Evolutionary conservation across 345 rosid genomes (phyloP).

Genomic region (Eucalyptus tenuipes): DNA sequence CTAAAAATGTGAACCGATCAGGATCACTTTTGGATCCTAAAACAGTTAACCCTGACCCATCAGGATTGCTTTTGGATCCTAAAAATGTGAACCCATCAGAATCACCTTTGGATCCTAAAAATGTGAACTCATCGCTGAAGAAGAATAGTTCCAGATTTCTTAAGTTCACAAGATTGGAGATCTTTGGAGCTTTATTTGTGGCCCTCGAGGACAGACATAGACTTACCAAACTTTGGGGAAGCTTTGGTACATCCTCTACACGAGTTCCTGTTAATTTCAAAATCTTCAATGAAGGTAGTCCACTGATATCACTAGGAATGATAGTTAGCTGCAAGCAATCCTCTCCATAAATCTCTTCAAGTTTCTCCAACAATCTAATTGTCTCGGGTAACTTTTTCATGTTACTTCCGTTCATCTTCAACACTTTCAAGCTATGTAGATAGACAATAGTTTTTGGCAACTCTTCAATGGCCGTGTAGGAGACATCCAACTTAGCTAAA

Average conservation of each 20-base stretch:
- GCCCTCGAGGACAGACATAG: not conserved
- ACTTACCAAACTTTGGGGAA: not conserved
- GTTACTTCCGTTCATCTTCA: not conserved
- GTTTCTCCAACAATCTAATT: not conserved
- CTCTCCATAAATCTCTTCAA: not conserved
- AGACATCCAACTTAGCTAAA: not conserved
- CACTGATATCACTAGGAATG: not conserved
- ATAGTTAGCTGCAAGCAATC: not conserved
- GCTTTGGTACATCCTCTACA: not conserved
- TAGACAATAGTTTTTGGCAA: not conserved
- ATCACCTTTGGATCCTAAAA: too few species aligned
- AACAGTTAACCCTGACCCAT: too few species aligned
- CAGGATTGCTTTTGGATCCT: too few species aligned
- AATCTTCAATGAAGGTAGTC: not conserved
- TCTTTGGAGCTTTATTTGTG: not conserved
- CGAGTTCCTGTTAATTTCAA: fast-evolving
- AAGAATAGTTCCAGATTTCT: not conserved
- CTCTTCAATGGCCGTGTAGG: not conserved
- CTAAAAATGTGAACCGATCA: too few species aligned
- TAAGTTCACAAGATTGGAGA: not conserved
- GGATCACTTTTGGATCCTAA: too few species aligned
- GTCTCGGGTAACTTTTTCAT: not conserved
- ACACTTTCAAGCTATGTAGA: not conserved
- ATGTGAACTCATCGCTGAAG: too few species aligned
- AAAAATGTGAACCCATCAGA: too few species aligned